phyloP scores from a whole-genome alignment of 164 flowering plant species.

The Macadamia tetraphylla region DNA sequence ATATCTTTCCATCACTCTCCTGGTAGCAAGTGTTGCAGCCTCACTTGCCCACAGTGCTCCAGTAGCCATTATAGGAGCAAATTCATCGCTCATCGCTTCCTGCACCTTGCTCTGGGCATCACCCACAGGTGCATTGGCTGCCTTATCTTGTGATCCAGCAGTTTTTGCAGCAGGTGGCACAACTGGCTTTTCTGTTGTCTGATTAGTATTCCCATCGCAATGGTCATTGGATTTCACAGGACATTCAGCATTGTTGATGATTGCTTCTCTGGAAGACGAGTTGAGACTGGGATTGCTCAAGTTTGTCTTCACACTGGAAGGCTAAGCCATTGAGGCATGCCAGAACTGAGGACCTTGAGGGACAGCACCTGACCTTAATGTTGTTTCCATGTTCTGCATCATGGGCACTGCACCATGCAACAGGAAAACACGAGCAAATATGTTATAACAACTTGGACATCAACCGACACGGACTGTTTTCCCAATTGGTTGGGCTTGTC shows the following conservation, averaged over 20 bases:
- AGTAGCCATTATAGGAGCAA: constrained; percentile 81
- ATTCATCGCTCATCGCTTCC: constrained; percentile 74
- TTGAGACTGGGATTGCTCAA: constrained; percentile 1
- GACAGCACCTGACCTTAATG: not conserved
- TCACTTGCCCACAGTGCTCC: constrained; percentile 89
- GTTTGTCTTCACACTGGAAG: not conserved
- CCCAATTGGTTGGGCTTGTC: no score
- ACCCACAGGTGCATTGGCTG: constrained; percentile 52
- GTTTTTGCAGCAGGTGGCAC: constrained; percentile 25
- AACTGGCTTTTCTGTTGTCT: not conserved
- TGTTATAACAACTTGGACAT: no score
- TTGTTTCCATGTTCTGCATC: not conserved
- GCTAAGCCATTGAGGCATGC: not conserved
- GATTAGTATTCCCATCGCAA: not conserved
- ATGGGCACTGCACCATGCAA: not conserved
- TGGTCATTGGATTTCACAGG: not conserved
- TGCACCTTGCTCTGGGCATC: constrained; percentile 73
- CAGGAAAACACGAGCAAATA: not conserved
- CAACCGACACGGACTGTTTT: no score
- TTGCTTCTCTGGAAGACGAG: not conserved
- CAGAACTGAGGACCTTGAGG: not conserved
- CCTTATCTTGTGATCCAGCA: constrained; percentile 8
- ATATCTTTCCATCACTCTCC: constrained; percentile 81
- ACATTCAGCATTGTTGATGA: not conserved
- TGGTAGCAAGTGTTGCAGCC: constrained; percentile 92